A percentile compares a stretch with the other conserved stretches of the same genome.
Conservation (phyloP, 2,329 filamentous ascomycete species). For the Pseudogymnoascus sp. region DNA sequence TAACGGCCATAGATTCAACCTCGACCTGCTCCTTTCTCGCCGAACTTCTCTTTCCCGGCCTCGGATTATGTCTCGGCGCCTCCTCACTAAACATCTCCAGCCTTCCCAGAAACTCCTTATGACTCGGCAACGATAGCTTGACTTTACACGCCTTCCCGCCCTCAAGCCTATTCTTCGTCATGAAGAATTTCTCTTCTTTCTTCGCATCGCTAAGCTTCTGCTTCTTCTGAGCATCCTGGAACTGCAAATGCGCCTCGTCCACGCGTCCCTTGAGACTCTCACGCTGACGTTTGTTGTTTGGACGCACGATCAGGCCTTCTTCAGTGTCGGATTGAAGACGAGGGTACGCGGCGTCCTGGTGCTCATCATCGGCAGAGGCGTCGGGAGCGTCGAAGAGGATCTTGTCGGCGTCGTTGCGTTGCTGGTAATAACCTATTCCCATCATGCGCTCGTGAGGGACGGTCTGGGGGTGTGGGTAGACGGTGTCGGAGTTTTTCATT, state of each 20-base stretch:
- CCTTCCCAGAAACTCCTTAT: not conserved
- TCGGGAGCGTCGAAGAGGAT: slow-evolving; percentile 26
- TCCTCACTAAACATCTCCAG: not conserved
- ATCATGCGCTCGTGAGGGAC: slow-evolving; percentile 22
- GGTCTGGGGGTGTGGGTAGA: slow-evolving; percentile 20
- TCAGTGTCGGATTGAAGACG: not conserved
- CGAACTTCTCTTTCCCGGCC: not conserved
- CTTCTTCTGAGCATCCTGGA: slow-evolving; percentile 16
- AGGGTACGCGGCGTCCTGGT: not conserved
- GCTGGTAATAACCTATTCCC: slow-evolving; percentile 26
- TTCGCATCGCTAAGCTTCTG: slow-evolving; percentile 17
- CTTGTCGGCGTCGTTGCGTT: slow-evolving; percentile 22
- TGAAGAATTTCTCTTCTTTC: slow-evolving; percentile 4
- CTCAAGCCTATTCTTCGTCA: slow-evolving; percentile 10
- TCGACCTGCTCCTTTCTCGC: not conserved
- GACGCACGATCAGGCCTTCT: slow-evolving; percentile 4
- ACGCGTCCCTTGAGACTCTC: not conserved
- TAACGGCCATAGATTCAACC: not conserved
- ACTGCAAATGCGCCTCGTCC: not conserved
- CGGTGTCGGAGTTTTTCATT: not conserved
- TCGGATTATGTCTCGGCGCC: not conserved
- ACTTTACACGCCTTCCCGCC: slow-evolving; percentile 8
- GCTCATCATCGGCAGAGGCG: slow-evolving; percentile 1
- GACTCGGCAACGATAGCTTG: not conserved
- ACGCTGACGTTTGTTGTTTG: slow-evolving; percentile 14